Conservation (phyloP, 371 early-diverging fungal genomes). For the Mucor racemosus region DNA sequence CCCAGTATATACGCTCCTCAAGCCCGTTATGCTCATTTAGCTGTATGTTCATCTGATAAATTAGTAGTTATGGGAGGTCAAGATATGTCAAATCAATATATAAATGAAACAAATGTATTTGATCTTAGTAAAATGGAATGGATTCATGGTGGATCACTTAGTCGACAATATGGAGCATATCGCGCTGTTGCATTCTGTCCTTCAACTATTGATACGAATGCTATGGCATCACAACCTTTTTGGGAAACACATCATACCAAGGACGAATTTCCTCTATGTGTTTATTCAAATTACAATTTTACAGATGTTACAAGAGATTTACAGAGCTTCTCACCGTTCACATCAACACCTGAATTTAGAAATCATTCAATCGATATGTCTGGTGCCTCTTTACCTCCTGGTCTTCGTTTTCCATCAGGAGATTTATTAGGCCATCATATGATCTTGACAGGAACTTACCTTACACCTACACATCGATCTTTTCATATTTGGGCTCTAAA, state of each 20-base stretch:
- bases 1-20: slow-evolving; percentile 57
- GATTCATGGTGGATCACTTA: slow-evolving; percentile 63
- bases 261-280: slow-evolving; percentile 43
- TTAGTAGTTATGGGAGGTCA: slow-evolving; percentile 78
- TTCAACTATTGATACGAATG: slow-evolving; percentile 6
- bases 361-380: slow-evolving; percentile 70
- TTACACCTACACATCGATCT: slow-evolving; percentile 66
- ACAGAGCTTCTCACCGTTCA: slow-evolving; percentile 58
- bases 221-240: slow-evolving; percentile 23
- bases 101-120: slow-evolving; percentile 74
- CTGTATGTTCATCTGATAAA: slow-evolving; percentile 48
- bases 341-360: slow-evolving; percentile 27
- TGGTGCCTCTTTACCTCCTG: slow-evolving; percentile 71
- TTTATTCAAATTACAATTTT: slow-evolving; percentile 86
- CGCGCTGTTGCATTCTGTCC: slow-evolving; percentile 69
- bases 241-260: slow-evolving; percentile 21
- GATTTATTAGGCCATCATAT: slow-evolving; percentile 71
- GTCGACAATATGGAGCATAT: slow-evolving; percentile 76
- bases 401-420: slow-evolving; percentile 79
- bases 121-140: slow-evolving; percentile 64
- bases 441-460: slow-evolving; percentile 76
- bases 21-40: slow-evolving; percentile 75
- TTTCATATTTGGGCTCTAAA: slow-evolving; percentile 82
- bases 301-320: slow-evolving; percentile 74
- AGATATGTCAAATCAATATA: slow-evolving; percentile 70